Conservation (phyloP, 345 rosid species). For the Gynandropsis gynandra region DNA sequence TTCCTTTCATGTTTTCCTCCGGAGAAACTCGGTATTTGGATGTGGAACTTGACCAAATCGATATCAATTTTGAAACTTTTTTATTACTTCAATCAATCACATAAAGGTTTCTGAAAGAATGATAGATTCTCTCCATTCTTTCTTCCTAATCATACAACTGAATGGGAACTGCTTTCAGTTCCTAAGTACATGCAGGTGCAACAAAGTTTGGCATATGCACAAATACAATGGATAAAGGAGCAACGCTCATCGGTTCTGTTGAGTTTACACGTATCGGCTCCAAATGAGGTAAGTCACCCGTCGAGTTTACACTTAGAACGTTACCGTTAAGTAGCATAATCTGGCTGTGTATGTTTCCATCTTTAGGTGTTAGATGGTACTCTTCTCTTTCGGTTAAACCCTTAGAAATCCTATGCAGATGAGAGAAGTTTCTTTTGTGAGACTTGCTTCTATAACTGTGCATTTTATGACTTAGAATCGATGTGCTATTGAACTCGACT, state of each 20-base stretch:
- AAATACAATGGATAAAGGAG: slow-evolving; percentile 66
- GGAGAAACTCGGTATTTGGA: not conserved
- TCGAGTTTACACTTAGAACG: slow-evolving; percentile 42
- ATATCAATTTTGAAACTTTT: slow-evolving; percentile 5
- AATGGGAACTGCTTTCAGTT: slow-evolving; percentile 23
- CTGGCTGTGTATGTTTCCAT: slow-evolving; percentile 76
- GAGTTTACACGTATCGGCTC: slow-evolving; percentile 44
- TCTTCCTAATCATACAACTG: slow-evolving; percentile 14
- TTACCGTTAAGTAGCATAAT: slow-evolving; percentile 75
- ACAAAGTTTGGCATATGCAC: slow-evolving; percentile 41
- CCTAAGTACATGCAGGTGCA: slow-evolving; percentile 51
- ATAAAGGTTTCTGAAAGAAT: slow-evolving; percentile 1
- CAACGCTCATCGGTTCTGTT: slow-evolving; percentile 40
- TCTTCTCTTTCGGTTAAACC: slow-evolving; percentile 51
- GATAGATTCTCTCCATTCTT: not conserved
- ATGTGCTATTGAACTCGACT: slow-evolving; percentile 33
- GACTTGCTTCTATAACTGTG: slow-evolving; percentile 16
- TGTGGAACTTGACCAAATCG: not conserved
- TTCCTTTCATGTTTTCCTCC: not conserved
- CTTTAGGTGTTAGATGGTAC: slow-evolving; percentile 72
- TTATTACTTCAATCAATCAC: not conserved
- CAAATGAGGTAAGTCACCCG: slow-evolving; percentile 60
- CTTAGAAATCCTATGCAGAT: slow-evolving; percentile 18
- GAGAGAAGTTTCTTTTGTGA: slow-evolving; percentile 15
- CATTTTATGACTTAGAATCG: slow-evolving; percentile 21